These are phyloP conservation scores for Echeveria elegans DNA, from an alignment of 164 flowering plant genomes.

Conservation along the genomic window DNA sequence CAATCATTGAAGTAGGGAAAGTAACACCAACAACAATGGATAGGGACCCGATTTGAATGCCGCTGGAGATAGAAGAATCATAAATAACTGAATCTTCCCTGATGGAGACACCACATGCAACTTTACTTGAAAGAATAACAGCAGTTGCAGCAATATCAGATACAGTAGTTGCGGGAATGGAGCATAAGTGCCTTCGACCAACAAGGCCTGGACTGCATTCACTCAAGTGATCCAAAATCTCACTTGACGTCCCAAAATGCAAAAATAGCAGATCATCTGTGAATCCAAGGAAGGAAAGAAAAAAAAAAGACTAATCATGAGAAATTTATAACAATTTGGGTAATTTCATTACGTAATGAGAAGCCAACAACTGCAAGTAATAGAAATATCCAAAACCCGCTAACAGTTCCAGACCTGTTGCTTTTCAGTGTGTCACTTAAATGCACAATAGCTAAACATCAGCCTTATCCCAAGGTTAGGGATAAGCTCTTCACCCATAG, in stretches of 20 bases:
- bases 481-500: slow-evolving; percentile 68
- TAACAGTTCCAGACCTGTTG: slow-evolving; percentile 1
- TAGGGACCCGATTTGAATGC: slow-evolving; percentile 78
- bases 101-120: slow-evolving; percentile 77
- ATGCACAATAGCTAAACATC: slow-evolving; percentile 92
- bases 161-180: slow-evolving; percentile 87
- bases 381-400: not conserved
- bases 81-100: slow-evolving; percentile 91
- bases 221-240: slow-evolving; percentile 85
- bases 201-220: slow-evolving; percentile 60
- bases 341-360: not conserved
- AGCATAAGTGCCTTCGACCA: slow-evolving; percentile 90
- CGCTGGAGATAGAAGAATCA: slow-evolving; percentile 68
- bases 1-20: slow-evolving; percentile 30
- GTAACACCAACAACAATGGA: slow-evolving; percentile 77
- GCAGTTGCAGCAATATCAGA: slow-evolving; percentile 92
- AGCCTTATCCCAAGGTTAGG: slow-evolving; percentile 56
- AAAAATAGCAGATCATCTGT: slow-evolving; percentile 84
- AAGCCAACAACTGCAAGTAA: not conserved
- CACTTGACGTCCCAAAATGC: slow-evolving; percentile 98
- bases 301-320: not conserved
- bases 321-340: not conserved
- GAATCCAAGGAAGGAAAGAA: slow-evolving; percentile 11
- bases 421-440: slow-evolving; percentile 34
- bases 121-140: slow-evolving; percentile 73